phyloP scores from a whole-genome alignment of 345 rosid genomes.

The Citropsis articulata region DNA sequence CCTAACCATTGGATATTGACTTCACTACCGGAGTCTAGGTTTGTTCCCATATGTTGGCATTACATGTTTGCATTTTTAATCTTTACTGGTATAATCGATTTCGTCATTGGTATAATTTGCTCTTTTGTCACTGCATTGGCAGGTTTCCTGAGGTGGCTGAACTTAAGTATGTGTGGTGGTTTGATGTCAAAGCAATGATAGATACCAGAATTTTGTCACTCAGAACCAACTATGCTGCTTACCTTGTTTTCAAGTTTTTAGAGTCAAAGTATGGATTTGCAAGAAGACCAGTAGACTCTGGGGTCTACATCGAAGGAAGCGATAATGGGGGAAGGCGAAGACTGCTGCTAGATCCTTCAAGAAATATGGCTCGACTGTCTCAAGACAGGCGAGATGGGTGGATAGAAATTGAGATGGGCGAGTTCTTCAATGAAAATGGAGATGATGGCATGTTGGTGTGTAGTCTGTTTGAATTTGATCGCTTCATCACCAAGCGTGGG shows the following conservation, averaged over 20 bases:
- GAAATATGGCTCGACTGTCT: neutral
- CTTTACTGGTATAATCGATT: neutral
- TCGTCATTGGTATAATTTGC: too few species aligned
- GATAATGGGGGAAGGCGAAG: too few species aligned
- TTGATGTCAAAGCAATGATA: constrained; percentile 19
- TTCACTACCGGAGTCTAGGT: constrained; percentile 23
- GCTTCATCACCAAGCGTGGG: constrained; percentile 16
- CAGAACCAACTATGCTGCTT: too few species aligned
- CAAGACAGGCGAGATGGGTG: constrained; percentile 36
- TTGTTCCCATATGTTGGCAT: neutral
- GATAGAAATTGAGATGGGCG: constrained; percentile 29
- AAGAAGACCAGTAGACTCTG: too few species aligned
- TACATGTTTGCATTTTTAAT: neutral
- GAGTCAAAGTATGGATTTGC: too few species aligned
- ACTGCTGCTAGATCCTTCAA: neutral
- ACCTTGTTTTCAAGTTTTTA: too few species aligned
- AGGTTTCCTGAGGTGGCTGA: constrained; percentile 30
- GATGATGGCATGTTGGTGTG: constrained; percentile 26
- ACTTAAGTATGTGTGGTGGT: constrained; percentile 13
- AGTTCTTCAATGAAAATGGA: constrained; percentile 13
- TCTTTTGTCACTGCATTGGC: neutral
- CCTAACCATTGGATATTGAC: constrained; percentile 27
- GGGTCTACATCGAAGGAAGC: too few species aligned
- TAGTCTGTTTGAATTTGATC: constrained; percentile 17
- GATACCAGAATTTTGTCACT: neutral